Percentiles rank a stretch among this genome's conserved stretches.
Conservation (phyloP, 345 rosid species). For the Bretschneidera sinensis region DNA sequence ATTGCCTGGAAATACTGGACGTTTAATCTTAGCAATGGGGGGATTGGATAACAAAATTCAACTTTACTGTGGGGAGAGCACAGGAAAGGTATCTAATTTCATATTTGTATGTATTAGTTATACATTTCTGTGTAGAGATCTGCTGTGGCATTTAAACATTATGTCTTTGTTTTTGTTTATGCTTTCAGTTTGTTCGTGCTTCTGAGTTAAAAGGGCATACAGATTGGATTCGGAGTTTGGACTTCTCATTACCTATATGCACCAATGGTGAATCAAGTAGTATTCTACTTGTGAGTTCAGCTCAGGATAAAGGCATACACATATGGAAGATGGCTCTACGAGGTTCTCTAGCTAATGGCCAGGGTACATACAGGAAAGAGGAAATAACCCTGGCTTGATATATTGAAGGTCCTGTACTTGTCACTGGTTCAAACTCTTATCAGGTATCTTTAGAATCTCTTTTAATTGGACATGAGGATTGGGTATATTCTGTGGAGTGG, state of each 20-base stretch:
- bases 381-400: conserved; percentile 72
- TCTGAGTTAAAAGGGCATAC: conserved; percentile 94
- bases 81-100: conserved; percentile 54
- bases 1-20: conserved; percentile 58
- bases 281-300: conserved; percentile 84
- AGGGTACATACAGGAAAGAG: conserved; percentile 38
- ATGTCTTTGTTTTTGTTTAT: conserved; percentile 12
- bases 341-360: conserved; percentile 26
- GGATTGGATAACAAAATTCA: conserved; percentile 85
- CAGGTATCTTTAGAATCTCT: conserved; percentile 93
- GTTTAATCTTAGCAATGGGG: conserved; percentile 74
- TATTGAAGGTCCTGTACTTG: conserved; percentile 80
- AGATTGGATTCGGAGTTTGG: conserved; percentile 93
- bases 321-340: conserved; percentile 69
- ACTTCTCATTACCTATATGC: conserved; percentile 73
- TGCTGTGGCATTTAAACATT: neutral
- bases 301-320: conserved; percentile 90
- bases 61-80: conserved; percentile 65
- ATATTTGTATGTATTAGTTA: neutral
- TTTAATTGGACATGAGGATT: conserved; percentile 93
- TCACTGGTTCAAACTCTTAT: conserved; percentile 62
- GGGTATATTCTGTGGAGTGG: conserved; percentile 98
- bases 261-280: conserved; percentile 32
- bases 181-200: conserved; percentile 58
- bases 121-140: neutral